phyloP scores from a whole-genome alignment of 140 eudicot genomes.

The Flaveria floridana region DNA sequence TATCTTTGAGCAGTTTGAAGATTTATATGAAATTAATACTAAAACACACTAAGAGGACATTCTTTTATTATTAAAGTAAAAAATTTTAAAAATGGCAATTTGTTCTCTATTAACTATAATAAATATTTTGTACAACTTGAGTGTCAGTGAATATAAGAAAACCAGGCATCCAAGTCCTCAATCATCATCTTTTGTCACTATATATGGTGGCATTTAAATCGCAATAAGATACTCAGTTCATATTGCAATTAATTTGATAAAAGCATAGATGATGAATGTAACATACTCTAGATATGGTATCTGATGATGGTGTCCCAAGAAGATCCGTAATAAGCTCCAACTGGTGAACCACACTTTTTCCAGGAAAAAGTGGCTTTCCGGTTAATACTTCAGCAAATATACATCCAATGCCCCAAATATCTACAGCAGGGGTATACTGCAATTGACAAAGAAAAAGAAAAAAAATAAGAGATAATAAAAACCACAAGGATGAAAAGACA shows the following conservation, averaged over 20 bases:
- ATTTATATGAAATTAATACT: not conserved
- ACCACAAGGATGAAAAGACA: not conserved
- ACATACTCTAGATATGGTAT: conserved; percentile 72
- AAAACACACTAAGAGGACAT: not conserved
- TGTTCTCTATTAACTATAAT: not conserved
- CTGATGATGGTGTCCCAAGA: conserved; percentile 82
- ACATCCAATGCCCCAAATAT: conserved; percentile 90
- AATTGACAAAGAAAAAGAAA: conserved; percentile 9
- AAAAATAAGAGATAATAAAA: not conserved
- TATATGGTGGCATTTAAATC: not conserved
- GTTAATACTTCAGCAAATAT: conserved; percentile 83
- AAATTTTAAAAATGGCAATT: not conserved
- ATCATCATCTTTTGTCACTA: not conserved
- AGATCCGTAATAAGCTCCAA: conserved; percentile 83
- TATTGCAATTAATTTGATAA: not conserved
- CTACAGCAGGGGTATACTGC: conserved; percentile 91
- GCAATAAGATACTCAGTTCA: not conserved
- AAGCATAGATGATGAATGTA: not conserved
- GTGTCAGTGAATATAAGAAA: not conserved
- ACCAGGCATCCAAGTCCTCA: not conserved
- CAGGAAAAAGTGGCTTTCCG: conserved; percentile 87
- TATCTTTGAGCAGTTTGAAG: not conserved
- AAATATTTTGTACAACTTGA: not conserved
- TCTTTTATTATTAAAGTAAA: not conserved
- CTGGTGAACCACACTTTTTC: conserved; percentile 84